Evolutionary conservation across 257 asterid species (phyloP), one percentile per base, ranked within the genome.

Genomic region (Capsicum pubescens): DNA sequence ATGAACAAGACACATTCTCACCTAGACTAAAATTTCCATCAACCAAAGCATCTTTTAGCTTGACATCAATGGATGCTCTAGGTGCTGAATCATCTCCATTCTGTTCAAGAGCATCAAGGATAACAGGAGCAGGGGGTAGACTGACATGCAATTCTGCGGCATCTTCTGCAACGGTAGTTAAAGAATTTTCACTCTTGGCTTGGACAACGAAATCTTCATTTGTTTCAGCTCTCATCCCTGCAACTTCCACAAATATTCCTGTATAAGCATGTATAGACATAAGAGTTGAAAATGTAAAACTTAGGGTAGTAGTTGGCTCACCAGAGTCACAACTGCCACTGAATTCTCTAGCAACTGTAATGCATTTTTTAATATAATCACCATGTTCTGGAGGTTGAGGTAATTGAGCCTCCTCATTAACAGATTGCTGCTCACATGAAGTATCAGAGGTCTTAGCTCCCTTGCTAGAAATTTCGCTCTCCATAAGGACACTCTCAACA

Each of bases 241-340:
- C 79, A 85, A 69, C 87, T 83, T 89, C 85, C 60, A 78, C 83
- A 74, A 79, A 35, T 80, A 64, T 82, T 82, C 83, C 88, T 78
- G 91, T 84, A 86, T 87, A 89, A 82, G 82, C 83, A 87, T 77
- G 86, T 86, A 85, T 48, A 59, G 35, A 61, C 39, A 82, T 81
- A 79, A 84, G 77, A 84, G 84, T 61, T 46, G 90, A 88, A 85
- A 83, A 90, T 84, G 84, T 64, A 78, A 86, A 84, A 84, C 79
- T 48, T 74, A 86, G 83, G 85, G 83, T 82, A 71, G 86, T 84
- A 85, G 79, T 77, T 44, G 83, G 90, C 86, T 80, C 93, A 87
- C 86, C 90, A 84, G 87, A 81, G 77, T 89, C 83, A 54, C 86
- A 81, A 84, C 86, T 81, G 77, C 64, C 61, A 55, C 84, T 59